Conservation (phyloP, 2,329 filamentous ascomycete species). For the Hypomyces perniciosus region DNA sequence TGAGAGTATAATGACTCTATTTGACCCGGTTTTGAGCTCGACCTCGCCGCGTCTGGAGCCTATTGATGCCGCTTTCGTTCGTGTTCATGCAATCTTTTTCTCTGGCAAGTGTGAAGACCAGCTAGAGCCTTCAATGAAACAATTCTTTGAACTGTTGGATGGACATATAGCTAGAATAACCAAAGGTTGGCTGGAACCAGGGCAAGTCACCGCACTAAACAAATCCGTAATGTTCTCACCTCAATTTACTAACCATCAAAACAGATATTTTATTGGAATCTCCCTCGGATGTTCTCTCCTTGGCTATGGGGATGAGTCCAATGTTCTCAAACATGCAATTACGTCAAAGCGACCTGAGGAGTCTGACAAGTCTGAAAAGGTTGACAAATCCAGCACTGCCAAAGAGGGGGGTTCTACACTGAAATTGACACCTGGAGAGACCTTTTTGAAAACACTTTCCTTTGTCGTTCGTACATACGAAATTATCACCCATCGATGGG, state of each 20-base stretch:
- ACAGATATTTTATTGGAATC: slow-evolving; percentile 30
- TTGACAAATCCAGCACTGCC: slow-evolving; percentile 20
- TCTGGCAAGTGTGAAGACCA: slow-evolving; percentile 41
- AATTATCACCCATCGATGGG: slow-evolving; percentile 44
- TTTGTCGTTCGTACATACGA: slow-evolving; percentile 40
- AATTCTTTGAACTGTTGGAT: slow-evolving; percentile 51
- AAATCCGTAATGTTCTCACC: too few relatives aligned
- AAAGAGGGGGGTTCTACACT: slow-evolving; percentile 21
- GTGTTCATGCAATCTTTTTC: slow-evolving; percentile 59
- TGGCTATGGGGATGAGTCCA: slow-evolving; percentile 35
- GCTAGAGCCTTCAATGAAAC: slow-evolving; percentile 37
- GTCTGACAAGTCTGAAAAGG: slow-evolving; percentile 20
- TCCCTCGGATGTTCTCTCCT: slow-evolving; percentile 27
- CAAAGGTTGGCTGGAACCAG: slow-evolving; percentile 46
- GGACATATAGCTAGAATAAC: slow-evolving; percentile 47
- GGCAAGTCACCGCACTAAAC: slow-evolving; percentile 22
- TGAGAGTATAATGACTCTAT: slow-evolving; percentile 64
- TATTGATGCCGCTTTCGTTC: slow-evolving; percentile 56
- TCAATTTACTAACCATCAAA: background rate
- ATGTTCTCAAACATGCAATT: slow-evolving; percentile 39
- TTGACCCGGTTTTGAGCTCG: slow-evolving; percentile 50
- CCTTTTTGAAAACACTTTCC: slow-evolving; percentile 29
- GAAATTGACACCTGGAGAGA: slow-evolving; percentile 14
- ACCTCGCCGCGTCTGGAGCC: slow-evolving; percentile 26
- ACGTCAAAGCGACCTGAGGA: slow-evolving; percentile 18